phyloP scores from a whole-genome alignment of 2,329 filamentous ascomycete genomes.

The Microcyclospora pomicola region DNA sequence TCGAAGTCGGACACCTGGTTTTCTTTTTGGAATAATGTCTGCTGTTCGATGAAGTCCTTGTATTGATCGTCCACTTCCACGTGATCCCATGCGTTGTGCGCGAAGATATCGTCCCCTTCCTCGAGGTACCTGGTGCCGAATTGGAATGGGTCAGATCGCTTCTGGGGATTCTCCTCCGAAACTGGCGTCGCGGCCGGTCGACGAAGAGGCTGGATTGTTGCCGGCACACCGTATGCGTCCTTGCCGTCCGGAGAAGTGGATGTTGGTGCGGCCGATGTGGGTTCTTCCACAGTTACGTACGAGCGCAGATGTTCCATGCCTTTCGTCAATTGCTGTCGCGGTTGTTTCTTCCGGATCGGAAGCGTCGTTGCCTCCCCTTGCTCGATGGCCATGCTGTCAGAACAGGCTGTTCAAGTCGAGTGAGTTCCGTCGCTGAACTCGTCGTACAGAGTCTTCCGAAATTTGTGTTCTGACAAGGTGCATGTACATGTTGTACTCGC shows the following conservation, averaged over 20 bases:
- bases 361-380: constrained; percentile 2
- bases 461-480: no score
- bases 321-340: constrained; percentile 34
- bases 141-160: constrained; percentile 83
- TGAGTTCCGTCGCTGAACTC: no score
- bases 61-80: constrained; percentile 86
- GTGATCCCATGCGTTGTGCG: constrained; percentile 98
- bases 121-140: constrained; percentile 82
- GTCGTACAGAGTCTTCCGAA: no score
- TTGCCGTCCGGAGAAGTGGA: constrained; percentile 14
- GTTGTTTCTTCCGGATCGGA: constrained; percentile 16
- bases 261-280: constrained; percentile 15
- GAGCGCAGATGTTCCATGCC: constrained; percentile 40
- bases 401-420: no score
- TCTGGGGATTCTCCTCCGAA: constrained; percentile 60
- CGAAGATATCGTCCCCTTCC: constrained; percentile 78
- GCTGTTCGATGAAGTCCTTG: constrained; percentile 69
- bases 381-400: constrained; percentile 8
- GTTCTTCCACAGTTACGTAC: constrained; percentile 30
- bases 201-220: constrained; percentile 31
- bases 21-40: constrained; percentile 72
- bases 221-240: constrained; percentile 38
- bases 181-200: constrained; percentile 49
- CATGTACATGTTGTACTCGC: no score
- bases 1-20: constrained; percentile 88